These are phyloP conservation scores for Endocarpon pusillum DNA, from an alignment of 495 filamentous ascomycete genomes.

Conservation along the genomic window DNA sequence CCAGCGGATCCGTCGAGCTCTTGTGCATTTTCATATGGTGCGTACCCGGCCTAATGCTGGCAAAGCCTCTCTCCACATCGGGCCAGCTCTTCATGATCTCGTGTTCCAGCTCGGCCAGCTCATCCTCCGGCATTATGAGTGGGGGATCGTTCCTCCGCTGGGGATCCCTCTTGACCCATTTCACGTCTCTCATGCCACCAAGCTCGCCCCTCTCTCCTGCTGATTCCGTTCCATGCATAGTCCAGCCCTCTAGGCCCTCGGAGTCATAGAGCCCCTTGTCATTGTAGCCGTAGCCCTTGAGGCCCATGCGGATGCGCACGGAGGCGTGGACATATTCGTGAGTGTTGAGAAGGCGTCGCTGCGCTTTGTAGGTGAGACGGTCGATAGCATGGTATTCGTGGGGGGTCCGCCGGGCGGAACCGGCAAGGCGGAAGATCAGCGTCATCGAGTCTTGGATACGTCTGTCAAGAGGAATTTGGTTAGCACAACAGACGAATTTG, in stretches of 20 bases:
- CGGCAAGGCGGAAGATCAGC: conserved; percentile 33
- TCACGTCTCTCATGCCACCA: background rate
- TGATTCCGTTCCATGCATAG: conserved; percentile 4
- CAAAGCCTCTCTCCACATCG: too few relatives aligned
- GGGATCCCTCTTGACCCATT: background rate
- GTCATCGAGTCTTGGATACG: conserved; percentile 30
- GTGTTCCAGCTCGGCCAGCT: background rate
- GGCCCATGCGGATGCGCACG: conserved; percentile 36
- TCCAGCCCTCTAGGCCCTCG: conserved; percentile 30
- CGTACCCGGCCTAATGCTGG: too few relatives aligned
- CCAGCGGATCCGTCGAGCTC: too few relatives aligned
- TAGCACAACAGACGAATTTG: too few relatives aligned
- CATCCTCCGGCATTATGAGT: background rate
- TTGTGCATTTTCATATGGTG: too few relatives aligned
- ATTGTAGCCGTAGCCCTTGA: conserved; percentile 38
- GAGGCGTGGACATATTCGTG: conserved; percentile 48
- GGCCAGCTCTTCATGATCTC: conserved; percentile 1
- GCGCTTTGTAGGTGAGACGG: conserved; percentile 27
- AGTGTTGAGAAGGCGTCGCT: conserved; percentile 33
- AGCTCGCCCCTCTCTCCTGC: background rate
- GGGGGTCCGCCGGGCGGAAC: conserved; percentile 35
- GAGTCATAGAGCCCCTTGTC: conserved; percentile 36
- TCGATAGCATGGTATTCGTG: conserved; percentile 39
- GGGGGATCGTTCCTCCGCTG: background rate
- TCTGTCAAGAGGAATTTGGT: too few relatives aligned